These are phyloP conservation scores for Dioscorea dumetorum DNA, from an alignment of 106 monocot species.

Conservation along the genomic window DNA sequence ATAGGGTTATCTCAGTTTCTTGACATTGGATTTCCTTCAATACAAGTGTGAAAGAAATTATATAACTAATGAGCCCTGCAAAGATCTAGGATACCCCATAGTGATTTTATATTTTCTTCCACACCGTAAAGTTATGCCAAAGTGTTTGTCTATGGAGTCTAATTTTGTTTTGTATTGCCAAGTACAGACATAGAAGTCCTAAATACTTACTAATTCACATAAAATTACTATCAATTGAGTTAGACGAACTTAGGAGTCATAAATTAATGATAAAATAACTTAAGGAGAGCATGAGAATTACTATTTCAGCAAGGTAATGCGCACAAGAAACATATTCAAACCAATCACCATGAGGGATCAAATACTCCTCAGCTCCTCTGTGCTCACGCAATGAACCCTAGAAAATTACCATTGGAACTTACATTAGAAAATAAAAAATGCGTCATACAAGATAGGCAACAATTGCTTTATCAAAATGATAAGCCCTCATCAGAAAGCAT, in stretches of 20 bases:
- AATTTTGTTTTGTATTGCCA: too few species aligned
- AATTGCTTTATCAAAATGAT: neutral
- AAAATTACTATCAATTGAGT: neutral
- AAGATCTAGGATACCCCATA: neutral
- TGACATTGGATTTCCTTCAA: neutral
- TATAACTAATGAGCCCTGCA: neutral
- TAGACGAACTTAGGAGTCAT: neutral
- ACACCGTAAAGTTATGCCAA: too few species aligned
- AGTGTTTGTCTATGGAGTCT: too few species aligned
- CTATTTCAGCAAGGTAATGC: slow-evolving; percentile 96
- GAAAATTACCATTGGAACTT: slow-evolving; percentile 7
- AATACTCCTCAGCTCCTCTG: slow-evolving; percentile 58
- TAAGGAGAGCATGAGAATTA: slow-evolving; percentile 21
- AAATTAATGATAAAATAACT: too few species aligned
- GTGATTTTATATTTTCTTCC: neutral
- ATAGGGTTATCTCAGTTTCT: neutral
- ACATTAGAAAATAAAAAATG: neutral
- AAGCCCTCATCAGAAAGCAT: neutral
- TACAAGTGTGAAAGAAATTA: neutral
- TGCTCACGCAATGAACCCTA: slow-evolving; percentile 77
- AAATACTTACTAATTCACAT: too few species aligned
- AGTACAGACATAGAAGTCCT: too few species aligned
- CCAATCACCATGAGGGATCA: slow-evolving; percentile 90
- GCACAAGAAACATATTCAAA: slow-evolving; percentile 79
- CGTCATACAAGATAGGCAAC: neutral